phyloP scores from a whole-genome alignment of 2,329 filamentous ascomycete species.

The Diaporthe capsici region DNA sequence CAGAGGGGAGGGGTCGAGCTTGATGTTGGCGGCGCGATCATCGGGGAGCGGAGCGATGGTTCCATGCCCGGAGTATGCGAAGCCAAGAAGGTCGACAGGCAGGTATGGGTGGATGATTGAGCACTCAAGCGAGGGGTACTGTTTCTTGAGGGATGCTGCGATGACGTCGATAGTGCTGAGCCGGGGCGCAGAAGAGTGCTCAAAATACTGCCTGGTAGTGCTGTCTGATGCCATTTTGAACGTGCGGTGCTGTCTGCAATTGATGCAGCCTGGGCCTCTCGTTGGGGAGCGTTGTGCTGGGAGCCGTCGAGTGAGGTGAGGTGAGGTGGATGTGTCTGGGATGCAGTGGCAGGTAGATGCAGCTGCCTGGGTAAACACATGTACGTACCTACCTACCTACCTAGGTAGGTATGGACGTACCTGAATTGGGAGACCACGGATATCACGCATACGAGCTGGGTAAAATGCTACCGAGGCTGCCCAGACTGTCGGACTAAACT shows the following conservation, averaged over 20 bases:
- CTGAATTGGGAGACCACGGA: not conserved
- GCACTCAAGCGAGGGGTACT: conserved; percentile 60
- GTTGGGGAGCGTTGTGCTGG: not conserved
- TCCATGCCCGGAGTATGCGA: conserved; percentile 57
- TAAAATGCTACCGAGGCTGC: not conserved
- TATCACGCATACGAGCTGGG: not conserved
- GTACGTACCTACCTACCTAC: not conserved
- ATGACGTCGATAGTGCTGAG: conserved; percentile 61
- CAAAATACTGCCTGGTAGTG: conserved; percentile 52
- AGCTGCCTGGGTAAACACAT: conserved; percentile 1
- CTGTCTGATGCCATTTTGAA: conserved; percentile 27
- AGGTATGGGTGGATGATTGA: conserved; percentile 52
- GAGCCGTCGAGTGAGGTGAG: not conserved
- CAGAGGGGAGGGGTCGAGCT: conserved; percentile 36
- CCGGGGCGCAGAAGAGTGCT: conserved; percentile 57
- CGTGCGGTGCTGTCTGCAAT: not conserved
- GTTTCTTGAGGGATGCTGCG: conserved; percentile 54
- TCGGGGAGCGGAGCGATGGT: conserved; percentile 50
- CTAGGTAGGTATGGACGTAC: not conserved
- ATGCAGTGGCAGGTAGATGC: not conserved
- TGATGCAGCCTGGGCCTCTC: not conserved
- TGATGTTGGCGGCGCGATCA: conserved; percentile 35
- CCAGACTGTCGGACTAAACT: not conserved
- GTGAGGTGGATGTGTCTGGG: not conserved
- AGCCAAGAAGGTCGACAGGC: conserved; percentile 57